These are phyloP conservation scores for Penicillium argentinense DNA, from an alignment of 495 filamentous ascomycete genomes.

Conservation along the genomic window DNA sequence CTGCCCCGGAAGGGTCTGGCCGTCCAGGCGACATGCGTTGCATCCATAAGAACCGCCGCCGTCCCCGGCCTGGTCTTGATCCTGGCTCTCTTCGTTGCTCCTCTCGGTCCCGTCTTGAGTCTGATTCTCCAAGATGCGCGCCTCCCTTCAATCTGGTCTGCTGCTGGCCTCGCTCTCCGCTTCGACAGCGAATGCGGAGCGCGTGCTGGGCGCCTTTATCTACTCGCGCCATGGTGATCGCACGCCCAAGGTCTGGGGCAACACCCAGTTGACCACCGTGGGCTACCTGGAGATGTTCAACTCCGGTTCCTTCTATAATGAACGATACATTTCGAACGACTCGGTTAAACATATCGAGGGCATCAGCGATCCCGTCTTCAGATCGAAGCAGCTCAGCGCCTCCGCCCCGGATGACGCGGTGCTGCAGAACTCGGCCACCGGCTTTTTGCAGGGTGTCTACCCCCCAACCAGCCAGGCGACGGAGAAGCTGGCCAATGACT, in stretches of 20 bases:
- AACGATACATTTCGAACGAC: constrained; percentile 55
- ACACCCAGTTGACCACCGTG: constrained; percentile 56
- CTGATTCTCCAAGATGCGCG: constrained; percentile 26
- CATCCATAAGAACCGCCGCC: not conserved
- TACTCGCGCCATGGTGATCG: constrained; percentile 67
- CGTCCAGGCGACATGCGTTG: not conserved
- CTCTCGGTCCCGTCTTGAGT: not conserved
- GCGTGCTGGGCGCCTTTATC: constrained; percentile 61
- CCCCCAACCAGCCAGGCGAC: constrained; percentile 47
- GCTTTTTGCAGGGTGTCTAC: constrained; percentile 64
- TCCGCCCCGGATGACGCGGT: constrained; percentile 60
- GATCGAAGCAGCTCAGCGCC: constrained; percentile 56
- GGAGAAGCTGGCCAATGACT: constrained; percentile 52
- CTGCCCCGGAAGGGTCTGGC: too few relatives aligned
- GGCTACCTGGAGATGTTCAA: constrained; percentile 62
- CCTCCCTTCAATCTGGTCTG: constrained; percentile 30
- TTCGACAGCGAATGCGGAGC: constrained; percentile 52
- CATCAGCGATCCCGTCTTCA: constrained; percentile 56
- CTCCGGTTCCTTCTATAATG: constrained; percentile 61
- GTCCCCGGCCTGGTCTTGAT: not conserved
- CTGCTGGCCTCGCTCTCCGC: constrained; percentile 29
- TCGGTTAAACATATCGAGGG: constrained; percentile 54
- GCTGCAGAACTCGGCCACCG: constrained; percentile 57
- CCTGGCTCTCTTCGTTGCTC: not conserved
- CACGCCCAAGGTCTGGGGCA: constrained; percentile 53